Conservation (phyloP, 306 rosid species). For the Inga oerstediana region DNA sequence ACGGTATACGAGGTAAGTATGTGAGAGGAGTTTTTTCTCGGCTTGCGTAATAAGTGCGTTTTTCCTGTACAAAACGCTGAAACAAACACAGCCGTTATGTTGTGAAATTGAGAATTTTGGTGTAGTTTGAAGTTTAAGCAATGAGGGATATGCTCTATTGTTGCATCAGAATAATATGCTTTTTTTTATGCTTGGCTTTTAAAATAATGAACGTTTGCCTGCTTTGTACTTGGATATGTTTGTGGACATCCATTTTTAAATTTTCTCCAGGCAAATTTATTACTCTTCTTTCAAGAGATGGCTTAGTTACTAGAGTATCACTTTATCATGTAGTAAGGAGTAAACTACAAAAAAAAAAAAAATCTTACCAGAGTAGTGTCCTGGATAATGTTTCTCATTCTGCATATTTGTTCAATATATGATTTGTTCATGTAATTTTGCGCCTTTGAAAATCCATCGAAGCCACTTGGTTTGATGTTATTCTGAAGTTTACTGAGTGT, state of each 20-base stretch:
- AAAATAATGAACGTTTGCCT: not conserved
- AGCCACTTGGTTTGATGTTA: too few species aligned
- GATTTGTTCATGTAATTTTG: too few species aligned
- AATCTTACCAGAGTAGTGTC: too few species aligned
- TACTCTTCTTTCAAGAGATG: not conserved
- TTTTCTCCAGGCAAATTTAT: not conserved
- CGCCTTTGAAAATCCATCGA: too few species aligned
- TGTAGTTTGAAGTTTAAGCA: not conserved
- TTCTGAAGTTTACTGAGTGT: too few species aligned
- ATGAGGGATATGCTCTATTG: not conserved
- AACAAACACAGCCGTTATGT: too few species aligned
- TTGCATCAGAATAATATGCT: not conserved
- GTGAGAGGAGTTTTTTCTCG: too few species aligned
- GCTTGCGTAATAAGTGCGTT: too few species aligned
- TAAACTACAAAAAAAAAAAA: not conserved
- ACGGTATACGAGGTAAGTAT: too few species aligned
- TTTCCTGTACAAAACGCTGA: too few species aligned
- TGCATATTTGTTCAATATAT: too few species aligned
- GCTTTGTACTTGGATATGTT: not conserved
- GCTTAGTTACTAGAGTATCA: not conserved
- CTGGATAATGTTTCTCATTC: too few species aligned
- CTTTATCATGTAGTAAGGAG: not conserved
- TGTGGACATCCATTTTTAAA: not conserved
- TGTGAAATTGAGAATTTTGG: not conserved
- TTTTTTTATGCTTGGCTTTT: not conserved